phyloP scores from a whole-genome alignment of 2,329 filamentous ascomycete genomes.

The Fonsecaea multimorphosa region DNA sequence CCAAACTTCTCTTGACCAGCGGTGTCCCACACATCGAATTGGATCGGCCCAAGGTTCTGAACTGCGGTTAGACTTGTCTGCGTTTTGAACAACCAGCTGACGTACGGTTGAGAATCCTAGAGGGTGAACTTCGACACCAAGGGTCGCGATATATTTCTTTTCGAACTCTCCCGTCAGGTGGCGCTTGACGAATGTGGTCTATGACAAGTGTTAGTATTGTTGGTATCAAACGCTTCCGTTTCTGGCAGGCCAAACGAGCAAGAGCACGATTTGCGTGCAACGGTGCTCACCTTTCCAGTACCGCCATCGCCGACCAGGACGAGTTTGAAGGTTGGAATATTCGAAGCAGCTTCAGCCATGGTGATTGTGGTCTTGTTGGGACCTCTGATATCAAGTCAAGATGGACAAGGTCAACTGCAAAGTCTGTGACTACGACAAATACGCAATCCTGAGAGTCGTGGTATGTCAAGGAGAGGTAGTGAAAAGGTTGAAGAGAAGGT shows the following conservation, averaged over 20 bases:
- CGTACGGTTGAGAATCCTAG: slow-evolving; percentile 97
- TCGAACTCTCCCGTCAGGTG: slow-evolving; percentile 99
- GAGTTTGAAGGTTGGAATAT: slow-evolving; percentile 93
- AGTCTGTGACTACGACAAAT: slow-evolving; percentile 38
- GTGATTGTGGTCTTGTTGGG: slow-evolving; percentile 35
- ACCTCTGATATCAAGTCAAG: slow-evolving; percentile 38
- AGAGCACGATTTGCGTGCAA: not conserved
- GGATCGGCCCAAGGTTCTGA: slow-evolving; percentile 90
- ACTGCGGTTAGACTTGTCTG: slow-evolving; percentile 29
- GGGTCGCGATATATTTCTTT: slow-evolving; percentile 99
- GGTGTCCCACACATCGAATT: slow-evolving; percentile 99
- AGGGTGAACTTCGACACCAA: slow-evolving; percentile 99
- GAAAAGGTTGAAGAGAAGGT: slow-evolving; percentile 14
- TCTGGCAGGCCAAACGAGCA: not conserved
- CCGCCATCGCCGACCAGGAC: slow-evolving; percentile 99
- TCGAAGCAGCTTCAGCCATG: slow-evolving; percentile 67
- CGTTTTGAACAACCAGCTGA: slow-evolving; percentile 42
- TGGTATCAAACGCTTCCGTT: not conserved
- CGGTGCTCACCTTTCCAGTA: slow-evolving; percentile 84
- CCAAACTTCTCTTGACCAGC: slow-evolving; percentile 99
- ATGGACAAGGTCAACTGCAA: slow-evolving; percentile 34
- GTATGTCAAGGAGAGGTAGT: slow-evolving; percentile 5
- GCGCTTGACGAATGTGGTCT: slow-evolving; percentile 99
- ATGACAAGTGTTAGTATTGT: slow-evolving; percentile 35
- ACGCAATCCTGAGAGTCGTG: slow-evolving; percentile 13